Base-by-base conservation (phyloP, 2,329 filamentous ascomycete species). In the Aureobasidium sp. region DNA sequence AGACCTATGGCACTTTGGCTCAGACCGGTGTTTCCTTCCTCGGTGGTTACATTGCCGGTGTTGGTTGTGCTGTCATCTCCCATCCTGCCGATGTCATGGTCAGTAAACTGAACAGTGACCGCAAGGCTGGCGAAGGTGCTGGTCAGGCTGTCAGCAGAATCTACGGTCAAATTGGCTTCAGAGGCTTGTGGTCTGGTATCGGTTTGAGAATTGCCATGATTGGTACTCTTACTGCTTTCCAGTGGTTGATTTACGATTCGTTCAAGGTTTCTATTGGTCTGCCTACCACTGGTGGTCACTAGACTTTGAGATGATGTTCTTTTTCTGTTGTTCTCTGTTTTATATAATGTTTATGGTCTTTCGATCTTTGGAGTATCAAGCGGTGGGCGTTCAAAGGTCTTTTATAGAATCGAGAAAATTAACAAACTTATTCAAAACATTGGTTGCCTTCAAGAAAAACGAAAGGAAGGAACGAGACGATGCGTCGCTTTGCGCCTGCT, bases 1-100 rank as follows among this genome's bases (percentile, higher is more conserved):
- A 79, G 65, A 88, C 92, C 71, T 96, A 95, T 75, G 79, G 86
- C 73, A 92, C 91, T 76, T 83, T 83, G 42, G 85, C 88, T 1
- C 91, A 96, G 77, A 96, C 91, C 1, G 89, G 83, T 21, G 91
- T 96, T 25, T 91, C 89, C 21, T 96, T 96, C 74, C 80, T 83
- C 11, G 90, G 83, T 70, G 91, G 91, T 62, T 96, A 96, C 73
- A 78, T 93, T 55, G 91, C 91, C 30, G 91, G 91, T 77, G 92
- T 96, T 68, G 83, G 93, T 37, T 96, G 91, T 71, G 91, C 91
- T 47, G 81, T 91, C 3, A 61, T 69, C 54, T 72, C 68, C 29
- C 75, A 78, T 64, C 76, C 76, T 21, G 76, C 76, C 9, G 77
- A 79, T 63, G 91, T 96, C 69, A 93, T 96, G 86, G 91, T 96